Conservation (phyloP, 768 basidiomycete genomes). For the Plicaturopsis crispa region DNA sequence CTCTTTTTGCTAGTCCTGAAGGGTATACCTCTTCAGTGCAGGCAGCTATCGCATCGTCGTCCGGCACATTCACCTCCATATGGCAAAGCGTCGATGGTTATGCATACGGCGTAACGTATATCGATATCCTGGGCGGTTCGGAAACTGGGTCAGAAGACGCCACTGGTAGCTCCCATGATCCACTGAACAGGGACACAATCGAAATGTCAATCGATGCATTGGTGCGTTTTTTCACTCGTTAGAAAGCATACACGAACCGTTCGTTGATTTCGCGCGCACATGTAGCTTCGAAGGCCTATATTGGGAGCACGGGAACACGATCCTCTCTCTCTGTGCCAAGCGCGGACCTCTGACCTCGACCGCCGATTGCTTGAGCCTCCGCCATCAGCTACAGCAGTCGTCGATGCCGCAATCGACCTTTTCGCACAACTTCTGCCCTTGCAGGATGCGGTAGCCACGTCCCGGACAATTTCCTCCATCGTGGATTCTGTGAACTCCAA, state of each 20-base stretch:
- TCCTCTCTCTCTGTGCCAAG: constrained; percentile 60
- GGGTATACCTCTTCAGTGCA: constrained; percentile 80
- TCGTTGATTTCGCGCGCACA: constrained; percentile 1
- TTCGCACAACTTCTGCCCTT: constrained; percentile 74
- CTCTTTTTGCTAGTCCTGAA: constrained; percentile 83
- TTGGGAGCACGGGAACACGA: constrained; percentile 86
- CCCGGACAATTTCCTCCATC: constrained; percentile 48
- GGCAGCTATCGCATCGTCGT: constrained; percentile 82
- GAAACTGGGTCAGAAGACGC: constrained; percentile 24
- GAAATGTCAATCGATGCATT: constrained; percentile 74
- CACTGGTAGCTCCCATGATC: constrained; percentile 31
- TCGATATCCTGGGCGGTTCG: constrained; percentile 40
- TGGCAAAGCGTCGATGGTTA: constrained; percentile 89
- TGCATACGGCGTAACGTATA: constrained; percentile 81
- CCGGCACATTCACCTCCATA: constrained; percentile 75
- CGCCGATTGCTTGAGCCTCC: constrained; percentile 52
- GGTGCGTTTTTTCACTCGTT: constrained; percentile 34
- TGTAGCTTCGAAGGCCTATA: constrained; percentile 67
- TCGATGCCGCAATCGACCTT: constrained; percentile 84
- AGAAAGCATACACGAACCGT: not conserved
- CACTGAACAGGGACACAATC: constrained; percentile 68
- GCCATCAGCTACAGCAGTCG: constrained; percentile 73
- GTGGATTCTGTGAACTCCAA: constrained; percentile 61
- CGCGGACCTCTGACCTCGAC: constrained; percentile 33
- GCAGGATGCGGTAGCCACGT: constrained; percentile 59